These are phyloP conservation scores for Pleurotus salmoneostramineus DNA, from an alignment of 768 basidiomycete genomes.

Conservation along the genomic window DNA sequence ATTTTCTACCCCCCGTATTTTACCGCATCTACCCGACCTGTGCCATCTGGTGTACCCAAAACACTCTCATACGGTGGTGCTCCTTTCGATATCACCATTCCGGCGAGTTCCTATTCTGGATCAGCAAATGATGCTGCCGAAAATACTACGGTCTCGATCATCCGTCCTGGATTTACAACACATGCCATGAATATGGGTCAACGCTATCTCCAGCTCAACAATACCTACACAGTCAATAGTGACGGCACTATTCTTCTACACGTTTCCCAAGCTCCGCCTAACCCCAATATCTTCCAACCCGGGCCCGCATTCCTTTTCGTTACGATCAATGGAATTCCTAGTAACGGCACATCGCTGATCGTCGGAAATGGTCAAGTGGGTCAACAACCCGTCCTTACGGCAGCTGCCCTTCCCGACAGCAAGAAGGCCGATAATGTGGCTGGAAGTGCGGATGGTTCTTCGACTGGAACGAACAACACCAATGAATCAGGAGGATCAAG, in stretches of 20 bases:
- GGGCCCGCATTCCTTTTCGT: constrained; percentile 86
- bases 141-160: constrained; percentile 70
- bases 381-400: constrained; percentile 47
- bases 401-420: constrained; percentile 45
- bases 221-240: constrained; percentile 76
- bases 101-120: constrained; percentile 62
- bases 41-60: constrained; percentile 64
- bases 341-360: constrained; percentile 71
- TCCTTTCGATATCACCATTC: constrained; percentile 72
- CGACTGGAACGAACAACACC: constrained; percentile 11
- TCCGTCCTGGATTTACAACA: constrained; percentile 84
- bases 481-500: background rate
- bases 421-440: constrained; percentile 38
- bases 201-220: constrained; percentile 77
- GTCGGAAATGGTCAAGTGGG: constrained; percentile 81
- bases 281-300: constrained; percentile 83
- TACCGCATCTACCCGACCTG: constrained; percentile 62
- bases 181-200: constrained; percentile 91
- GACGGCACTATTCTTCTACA: constrained; percentile 77
- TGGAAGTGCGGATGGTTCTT: constrained; percentile 28
- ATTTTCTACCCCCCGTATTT: constrained; percentile 93
- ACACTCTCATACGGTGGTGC: constrained; percentile 81
- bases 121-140: constrained; percentile 66
- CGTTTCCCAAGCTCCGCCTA: constrained; percentile 79
- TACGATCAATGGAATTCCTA: constrained; percentile 81